Evolutionary conservation across 139 green algal species (phyloP).

Genomic region (Zygnema circumcarinatum): DNA sequence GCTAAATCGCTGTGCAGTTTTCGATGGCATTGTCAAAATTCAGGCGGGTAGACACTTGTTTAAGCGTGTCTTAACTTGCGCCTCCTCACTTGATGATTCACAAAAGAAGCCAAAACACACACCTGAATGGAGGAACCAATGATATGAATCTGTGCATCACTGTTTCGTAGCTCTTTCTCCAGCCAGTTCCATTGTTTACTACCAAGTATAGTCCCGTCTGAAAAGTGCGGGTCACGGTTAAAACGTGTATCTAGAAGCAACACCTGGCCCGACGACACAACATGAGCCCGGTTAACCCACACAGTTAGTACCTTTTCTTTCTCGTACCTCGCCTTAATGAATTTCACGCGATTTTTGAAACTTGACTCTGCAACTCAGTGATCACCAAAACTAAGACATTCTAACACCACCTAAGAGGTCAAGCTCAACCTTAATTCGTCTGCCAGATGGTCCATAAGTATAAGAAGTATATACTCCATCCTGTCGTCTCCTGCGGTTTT

Average conservation of each 20-base stretch:
- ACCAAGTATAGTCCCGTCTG: constrained; percentile 56
- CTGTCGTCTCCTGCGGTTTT: constrained; percentile 33
- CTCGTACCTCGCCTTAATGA: too few species aligned
- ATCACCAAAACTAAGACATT: too few species aligned
- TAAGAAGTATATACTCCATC: constrained; percentile 61
- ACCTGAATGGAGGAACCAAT: constrained; percentile 63
- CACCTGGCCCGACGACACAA: constrained; percentile 3
- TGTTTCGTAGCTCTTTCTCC: constrained; percentile 36
- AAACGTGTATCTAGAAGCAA: constrained; percentile 59
- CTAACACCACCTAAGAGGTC: neutral
- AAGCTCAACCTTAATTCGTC: constrained; percentile 48
- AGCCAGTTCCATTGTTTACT: constrained; percentile 63
- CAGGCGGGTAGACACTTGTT: neutral
- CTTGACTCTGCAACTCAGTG: too few species aligned
- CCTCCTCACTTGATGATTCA: too few species aligned
- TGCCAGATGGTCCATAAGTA: constrained; percentile 56
- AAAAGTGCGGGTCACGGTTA: constrained; percentile 36
- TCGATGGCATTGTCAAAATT: neutral
- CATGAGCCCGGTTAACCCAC: neutral
- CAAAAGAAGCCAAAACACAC: neutral
- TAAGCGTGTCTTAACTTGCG: too few species aligned
- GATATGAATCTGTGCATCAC: constrained; percentile 58
- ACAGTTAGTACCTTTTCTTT: constrained; percentile 3
- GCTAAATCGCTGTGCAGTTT: neutral
- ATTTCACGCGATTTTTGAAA: too few species aligned